phyloP scores from a whole-genome alignment of 148 eudicot species.

The Spergularia marina region DNA sequence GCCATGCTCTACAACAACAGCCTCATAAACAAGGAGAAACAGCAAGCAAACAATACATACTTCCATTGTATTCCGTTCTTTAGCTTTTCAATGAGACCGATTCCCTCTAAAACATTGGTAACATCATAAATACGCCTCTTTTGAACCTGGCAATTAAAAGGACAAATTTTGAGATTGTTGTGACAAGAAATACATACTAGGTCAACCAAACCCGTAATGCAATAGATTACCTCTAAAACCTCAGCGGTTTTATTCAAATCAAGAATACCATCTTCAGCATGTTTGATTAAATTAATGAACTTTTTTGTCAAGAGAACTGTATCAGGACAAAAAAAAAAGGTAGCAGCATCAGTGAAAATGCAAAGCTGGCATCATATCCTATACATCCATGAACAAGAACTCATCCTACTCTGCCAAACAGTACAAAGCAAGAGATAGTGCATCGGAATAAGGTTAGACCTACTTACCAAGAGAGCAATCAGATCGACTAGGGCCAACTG shows the following conservation, averaged over 20 bases:
- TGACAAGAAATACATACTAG: neutral
- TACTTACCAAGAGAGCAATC: slow-evolving; percentile 85
- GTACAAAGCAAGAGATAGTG: neutral
- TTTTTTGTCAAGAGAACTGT: slow-evolving; percentile 89
- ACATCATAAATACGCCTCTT: slow-evolving; percentile 98
- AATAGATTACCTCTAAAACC: slow-evolving; percentile 66
- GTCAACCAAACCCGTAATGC: neutral
- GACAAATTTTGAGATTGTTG: slow-evolving; percentile 4
- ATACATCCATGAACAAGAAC: neutral
- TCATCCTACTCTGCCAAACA: neutral
- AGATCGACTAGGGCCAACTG: slow-evolving; percentile 83
- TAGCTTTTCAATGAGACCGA: slow-evolving; percentile 89
- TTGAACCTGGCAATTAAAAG: slow-evolving; percentile 63
- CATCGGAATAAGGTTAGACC: neutral
- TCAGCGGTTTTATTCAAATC: slow-evolving; percentile 94
- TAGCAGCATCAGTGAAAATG: neutral
- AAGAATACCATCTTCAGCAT: slow-evolving; percentile 93
- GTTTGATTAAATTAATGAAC: slow-evolving; percentile 83
- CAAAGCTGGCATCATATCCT: neutral
- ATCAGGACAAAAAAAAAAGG: slow-evolving; percentile 9
- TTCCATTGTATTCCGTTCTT: slow-evolving; percentile 98
- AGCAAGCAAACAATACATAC: slow-evolving; percentile 45
- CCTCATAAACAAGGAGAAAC: neutral
- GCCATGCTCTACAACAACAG: neutral
- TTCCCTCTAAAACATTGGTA: slow-evolving; percentile 96